Percentiles rank a stretch among this genome's conserved stretches.
phyloP scores from a whole-genome alignment of 1,139 yeast species.

The Geotrichum restrictum region DNA sequence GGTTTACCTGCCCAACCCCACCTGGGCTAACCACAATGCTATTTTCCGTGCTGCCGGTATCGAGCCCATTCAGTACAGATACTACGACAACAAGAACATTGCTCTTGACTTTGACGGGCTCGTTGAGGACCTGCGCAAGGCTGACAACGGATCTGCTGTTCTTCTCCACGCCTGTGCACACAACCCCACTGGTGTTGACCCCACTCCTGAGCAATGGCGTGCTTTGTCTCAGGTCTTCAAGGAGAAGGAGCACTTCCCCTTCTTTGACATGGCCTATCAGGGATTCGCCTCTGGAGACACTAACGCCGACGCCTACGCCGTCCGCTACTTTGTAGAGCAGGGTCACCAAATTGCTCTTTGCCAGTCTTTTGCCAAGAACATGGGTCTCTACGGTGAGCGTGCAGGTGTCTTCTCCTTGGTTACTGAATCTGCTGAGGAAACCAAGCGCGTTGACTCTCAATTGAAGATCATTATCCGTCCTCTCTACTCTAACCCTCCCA shows the following conservation, averaged over 20 bases:
- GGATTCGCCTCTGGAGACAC: conserved; percentile 93
- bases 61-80: conserved; percentile 52
- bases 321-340: conserved; percentile 70
- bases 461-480: conserved; percentile 74
- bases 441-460: conserved; percentile 59
- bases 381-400: conserved; percentile 97
- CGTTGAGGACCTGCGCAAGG: conserved; percentile 58
- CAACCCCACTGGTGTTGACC: conserved; percentile 97
- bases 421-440: conserved; percentile 39
- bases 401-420: conserved; percentile 75
- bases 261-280: conserved; percentile 95
- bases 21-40: conserved; percentile 70
- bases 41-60: conserved; percentile 48
- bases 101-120: conserved; percentile 67
- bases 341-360: conserved; percentile 50
- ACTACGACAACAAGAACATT: conserved; percentile 63
- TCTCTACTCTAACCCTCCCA: conserved; percentile 90
- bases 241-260: conserved; percentile 66
- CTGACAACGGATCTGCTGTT: conserved; percentile 76
- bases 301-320: conserved; percentile 79
- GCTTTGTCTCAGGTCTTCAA: conserved; percentile 60
- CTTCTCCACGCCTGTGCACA: conserved; percentile 95
- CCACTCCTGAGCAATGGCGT: conserved; percentile 80
- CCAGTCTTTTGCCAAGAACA: conserved; percentile 97
- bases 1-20: conserved; percentile 61